A percentile compares a stretch with the other conserved stretches of the same genome.
Evolutionary conservation across 2,329 filamentous ascomycete species (phyloP).

Genomic region (Fusarium sp.): DNA sequence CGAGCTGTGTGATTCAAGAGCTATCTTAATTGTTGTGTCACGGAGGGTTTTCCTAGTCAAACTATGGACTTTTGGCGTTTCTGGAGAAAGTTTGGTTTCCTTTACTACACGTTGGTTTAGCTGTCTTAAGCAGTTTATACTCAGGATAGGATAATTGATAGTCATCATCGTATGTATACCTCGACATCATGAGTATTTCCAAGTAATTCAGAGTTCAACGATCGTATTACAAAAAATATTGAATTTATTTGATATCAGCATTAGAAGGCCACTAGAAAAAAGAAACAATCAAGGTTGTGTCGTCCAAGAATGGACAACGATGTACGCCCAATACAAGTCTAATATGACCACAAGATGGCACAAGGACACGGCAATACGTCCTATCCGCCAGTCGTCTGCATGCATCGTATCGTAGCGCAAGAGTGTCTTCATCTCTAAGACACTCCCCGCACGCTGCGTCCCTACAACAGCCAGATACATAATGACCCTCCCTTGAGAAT

Average conservation of each 20-base stretch:
- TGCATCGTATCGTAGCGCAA: slow-evolving; percentile 29
- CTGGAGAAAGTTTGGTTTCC: neutral
- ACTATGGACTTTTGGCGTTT: slow-evolving; percentile 14
- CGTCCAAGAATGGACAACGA: slow-evolving; percentile 43
- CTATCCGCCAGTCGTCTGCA: slow-evolving; percentile 32
- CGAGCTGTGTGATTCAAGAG: neutral
- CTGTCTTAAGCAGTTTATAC: neutral
- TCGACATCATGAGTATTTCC: neutral
- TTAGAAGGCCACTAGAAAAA: slow-evolving; percentile 69
- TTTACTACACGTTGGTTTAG: neutral
- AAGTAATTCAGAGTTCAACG: neutral
- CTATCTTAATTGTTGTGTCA: slow-evolving; percentile 3
- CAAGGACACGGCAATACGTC: slow-evolving; percentile 9
- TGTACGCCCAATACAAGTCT: slow-evolving; percentile 35
- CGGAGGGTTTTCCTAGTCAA: neutral
- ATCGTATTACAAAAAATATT: slow-evolving; percentile 42
- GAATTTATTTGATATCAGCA: slow-evolving; percentile 66
- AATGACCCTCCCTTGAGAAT: slow-evolving; percentile 27
- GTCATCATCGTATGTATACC: neutral
- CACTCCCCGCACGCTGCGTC: slow-evolving; percentile 33
- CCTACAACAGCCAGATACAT: slow-evolving; percentile 31
- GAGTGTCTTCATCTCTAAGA: slow-evolving; percentile 31
- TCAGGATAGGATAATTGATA: neutral
- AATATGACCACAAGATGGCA: slow-evolving; percentile 30
- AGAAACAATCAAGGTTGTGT: slow-evolving; percentile 49